phyloP scores from a whole-genome alignment of 2,329 filamentous ascomycete species.

The Calonectria crousiana region DNA sequence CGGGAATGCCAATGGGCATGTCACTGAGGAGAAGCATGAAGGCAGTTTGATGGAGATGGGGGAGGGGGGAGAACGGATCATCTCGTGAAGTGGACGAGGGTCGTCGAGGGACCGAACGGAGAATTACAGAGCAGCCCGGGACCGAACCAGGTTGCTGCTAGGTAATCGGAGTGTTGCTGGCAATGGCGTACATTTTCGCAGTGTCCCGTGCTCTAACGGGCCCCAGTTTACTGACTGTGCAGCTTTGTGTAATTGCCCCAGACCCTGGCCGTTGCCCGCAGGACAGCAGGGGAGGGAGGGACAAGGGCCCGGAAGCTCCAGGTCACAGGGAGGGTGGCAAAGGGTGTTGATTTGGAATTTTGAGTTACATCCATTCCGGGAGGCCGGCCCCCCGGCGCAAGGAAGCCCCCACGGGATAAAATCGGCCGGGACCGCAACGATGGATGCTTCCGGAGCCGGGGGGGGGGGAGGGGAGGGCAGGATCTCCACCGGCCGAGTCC shows the following conservation, averaged over 20 bases:
- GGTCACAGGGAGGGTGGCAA: neutral
- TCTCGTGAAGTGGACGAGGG: neutral
- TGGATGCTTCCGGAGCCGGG: constrained; percentile 23
- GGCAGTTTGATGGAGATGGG: constrained; percentile 9
- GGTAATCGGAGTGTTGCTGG: neutral
- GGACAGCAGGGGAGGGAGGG: neutral
- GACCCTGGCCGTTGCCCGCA: constrained; percentile 2
- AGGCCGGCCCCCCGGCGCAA: constrained; percentile 4
- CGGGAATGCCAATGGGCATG: neutral
- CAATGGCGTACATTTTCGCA: neutral
- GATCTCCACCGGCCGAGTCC: constrained; percentile 28
- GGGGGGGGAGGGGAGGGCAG: neutral
- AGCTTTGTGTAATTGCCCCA: neutral
- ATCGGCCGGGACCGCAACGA: constrained; percentile 16
- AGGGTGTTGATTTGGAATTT: constrained; percentile 17
- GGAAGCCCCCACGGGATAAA: constrained; percentile 6
- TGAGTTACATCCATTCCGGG: constrained; percentile 11
- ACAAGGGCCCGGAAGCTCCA: neutral
- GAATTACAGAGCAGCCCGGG: neutral
- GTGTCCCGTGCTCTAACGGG: constrained; percentile 9
- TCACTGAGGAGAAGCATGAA: neutral
- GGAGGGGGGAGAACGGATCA: constrained; percentile 2
- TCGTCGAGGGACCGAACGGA: neutral
- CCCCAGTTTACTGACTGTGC: constrained; percentile 7
- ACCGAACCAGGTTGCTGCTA: neutral